Evolutionary conservation across 805 yeast genomes (phyloP).

Genomic region (Zygotorulaspora sp.): DNA sequence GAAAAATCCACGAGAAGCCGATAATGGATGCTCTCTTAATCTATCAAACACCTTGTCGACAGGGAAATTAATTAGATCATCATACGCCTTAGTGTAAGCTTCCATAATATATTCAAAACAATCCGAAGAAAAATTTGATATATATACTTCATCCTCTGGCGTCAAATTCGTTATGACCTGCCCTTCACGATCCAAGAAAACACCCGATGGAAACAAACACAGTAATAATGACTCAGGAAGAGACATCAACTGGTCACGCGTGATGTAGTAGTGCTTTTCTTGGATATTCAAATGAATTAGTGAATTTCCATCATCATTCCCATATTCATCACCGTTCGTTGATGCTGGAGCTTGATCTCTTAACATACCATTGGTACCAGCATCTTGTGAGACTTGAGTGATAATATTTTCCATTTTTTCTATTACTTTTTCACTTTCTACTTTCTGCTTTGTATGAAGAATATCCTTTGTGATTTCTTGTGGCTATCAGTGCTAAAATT

Average conservation of each 20-base stretch:
- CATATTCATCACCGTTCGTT: constrained; percentile 6
- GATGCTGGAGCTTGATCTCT: constrained; percentile 30
- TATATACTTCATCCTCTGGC: constrained; percentile 73
- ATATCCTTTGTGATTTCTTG: background rate
- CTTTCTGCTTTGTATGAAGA: no score
- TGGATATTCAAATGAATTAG: constrained; percentile 74
- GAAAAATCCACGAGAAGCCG: constrained; percentile 32
- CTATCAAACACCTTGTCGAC: constrained; percentile 39
- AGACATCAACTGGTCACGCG: constrained; percentile 85
- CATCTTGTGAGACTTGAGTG: constrained; percentile 63
- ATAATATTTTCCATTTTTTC: constrained; percentile 43
- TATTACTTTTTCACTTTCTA: background rate
- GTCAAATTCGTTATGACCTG: constrained; percentile 74
- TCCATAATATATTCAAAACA: constrained; percentile 82
- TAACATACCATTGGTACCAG: constrained; percentile 13
- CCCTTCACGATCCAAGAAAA: constrained; percentile 71
- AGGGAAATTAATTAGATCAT: constrained; percentile 44
- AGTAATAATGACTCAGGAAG: constrained; percentile 85
- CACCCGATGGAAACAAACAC: constrained; percentile 88
- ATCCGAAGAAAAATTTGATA: constrained; percentile 72
- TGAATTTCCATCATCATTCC: constrained; percentile 45
- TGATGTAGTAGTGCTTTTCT: constrained; percentile 66
- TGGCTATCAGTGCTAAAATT: background rate
- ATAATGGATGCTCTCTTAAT: constrained; percentile 18
- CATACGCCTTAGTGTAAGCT: constrained; percentile 64